phyloP scores from a whole-genome alignment of 2,329 filamentous ascomycete species.

The Aureobasidium lini region DNA sequence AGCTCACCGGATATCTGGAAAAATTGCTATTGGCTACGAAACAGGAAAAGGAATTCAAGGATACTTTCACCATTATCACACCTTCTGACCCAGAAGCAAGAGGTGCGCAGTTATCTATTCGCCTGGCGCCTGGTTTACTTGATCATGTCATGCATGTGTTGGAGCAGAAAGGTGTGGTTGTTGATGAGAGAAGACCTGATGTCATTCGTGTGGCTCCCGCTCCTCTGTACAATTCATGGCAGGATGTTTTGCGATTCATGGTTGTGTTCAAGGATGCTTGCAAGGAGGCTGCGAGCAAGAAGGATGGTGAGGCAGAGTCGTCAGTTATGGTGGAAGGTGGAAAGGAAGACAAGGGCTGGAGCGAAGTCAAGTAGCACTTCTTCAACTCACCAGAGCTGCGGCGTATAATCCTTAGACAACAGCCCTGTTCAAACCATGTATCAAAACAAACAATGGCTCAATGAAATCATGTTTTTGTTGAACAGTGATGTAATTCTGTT shows the following conservation, averaged over 20 bases:
- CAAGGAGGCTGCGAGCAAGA: constrained; percentile 13
- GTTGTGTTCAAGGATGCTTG: constrained; percentile 46
- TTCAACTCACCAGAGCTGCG: no score
- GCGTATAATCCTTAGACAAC: no score
- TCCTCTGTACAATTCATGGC: constrained; percentile 74
- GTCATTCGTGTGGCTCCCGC: constrained; percentile 79
- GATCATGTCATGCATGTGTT: constrained; percentile 59
- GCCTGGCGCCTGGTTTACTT: constrained; percentile 60
- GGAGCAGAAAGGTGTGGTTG: constrained; percentile 62
- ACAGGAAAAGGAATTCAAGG: not conserved
- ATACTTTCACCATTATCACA: constrained; percentile 53
- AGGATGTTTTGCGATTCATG: constrained; percentile 60
- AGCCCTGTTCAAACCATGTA: no score
- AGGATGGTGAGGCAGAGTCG: not conserved
- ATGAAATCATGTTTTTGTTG: no score
- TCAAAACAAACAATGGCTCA: no score
- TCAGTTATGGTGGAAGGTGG: constrained; percentile 24
- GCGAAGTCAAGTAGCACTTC: constrained; percentile 23
- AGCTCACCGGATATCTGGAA: constrained; percentile 71
- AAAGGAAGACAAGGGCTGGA: constrained; percentile 24
- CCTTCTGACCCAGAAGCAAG: constrained; percentile 60
- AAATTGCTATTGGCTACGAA: constrained; percentile 43
- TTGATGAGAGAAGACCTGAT: constrained; percentile 78
- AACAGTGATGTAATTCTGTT: no score
- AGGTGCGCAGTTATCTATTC: constrained; percentile 71